Conservation (phyloP, 2,329 filamentous ascomycete species). For the Albifimbria verrucaria region DNA sequence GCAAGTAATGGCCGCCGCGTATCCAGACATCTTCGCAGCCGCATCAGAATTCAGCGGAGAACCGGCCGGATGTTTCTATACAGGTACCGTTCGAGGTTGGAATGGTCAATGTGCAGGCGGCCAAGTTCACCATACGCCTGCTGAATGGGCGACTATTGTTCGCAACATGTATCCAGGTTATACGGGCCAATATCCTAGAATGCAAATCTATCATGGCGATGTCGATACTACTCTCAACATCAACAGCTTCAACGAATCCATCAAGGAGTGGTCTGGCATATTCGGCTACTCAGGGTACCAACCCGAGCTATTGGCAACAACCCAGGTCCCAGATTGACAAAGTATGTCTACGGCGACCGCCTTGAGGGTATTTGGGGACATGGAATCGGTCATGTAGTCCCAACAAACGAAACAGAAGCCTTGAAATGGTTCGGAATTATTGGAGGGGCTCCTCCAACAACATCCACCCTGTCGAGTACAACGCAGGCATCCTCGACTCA, state of each 20-base stretch:
- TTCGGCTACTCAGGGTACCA: constrained; percentile 30
- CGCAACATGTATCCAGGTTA: constrained; percentile 47
- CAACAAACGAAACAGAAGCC: too few species aligned
- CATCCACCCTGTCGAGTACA: too few species aligned
- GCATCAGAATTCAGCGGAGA: constrained; percentile 42
- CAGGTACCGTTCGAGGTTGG: constrained; percentile 41
- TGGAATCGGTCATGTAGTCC: not conserved
- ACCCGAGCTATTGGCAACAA: not conserved
- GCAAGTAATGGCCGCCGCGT: constrained; percentile 44
- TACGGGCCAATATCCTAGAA: constrained; percentile 45
- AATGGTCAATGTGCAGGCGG: constrained; percentile 50
- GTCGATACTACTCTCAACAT: constrained; percentile 46
- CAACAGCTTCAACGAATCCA: constrained; percentile 54
- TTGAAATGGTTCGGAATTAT: too few species aligned
- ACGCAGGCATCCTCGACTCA: too few species aligned
- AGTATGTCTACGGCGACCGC: not conserved
- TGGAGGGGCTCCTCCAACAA: too few species aligned
- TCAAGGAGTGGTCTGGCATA: constrained; percentile 53
- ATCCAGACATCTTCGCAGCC: constrained; percentile 45
- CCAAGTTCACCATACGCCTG: constrained; percentile 35
- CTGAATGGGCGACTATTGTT: constrained; percentile 46
- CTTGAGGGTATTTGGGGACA: not conserved
- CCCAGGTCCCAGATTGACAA: not conserved
- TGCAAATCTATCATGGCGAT: constrained; percentile 58
- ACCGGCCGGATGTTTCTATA: constrained; percentile 41